phyloP scores from a whole-genome alignment of 371 early-diverging fungal genomes.

The Basidiobolus meristosporus region DNA sequence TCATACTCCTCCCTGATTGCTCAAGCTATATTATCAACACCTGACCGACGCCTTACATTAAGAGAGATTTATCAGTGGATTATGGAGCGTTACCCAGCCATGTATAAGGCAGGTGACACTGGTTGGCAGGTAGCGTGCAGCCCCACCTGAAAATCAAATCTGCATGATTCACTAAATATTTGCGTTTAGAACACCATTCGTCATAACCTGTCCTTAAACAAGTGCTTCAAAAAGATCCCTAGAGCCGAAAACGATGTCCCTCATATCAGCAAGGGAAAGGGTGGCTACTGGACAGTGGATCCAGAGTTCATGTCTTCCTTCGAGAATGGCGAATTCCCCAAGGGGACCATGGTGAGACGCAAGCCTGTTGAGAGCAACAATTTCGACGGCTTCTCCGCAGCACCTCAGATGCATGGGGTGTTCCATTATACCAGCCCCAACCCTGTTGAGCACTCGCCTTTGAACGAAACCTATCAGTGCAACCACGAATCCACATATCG shows the following conservation, averaged over 20 bases:
- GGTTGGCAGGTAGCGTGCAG: background rate
- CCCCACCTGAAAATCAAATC: background rate
- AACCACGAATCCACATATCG: too few species aligned
- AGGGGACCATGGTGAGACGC: too few species aligned
- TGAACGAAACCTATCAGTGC: too few species aligned
- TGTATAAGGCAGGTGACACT: conserved; percentile 7
- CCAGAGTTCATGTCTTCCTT: background rate
- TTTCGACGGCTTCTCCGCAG: too few species aligned
- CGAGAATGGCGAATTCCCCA: background rate
- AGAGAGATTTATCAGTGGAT: conserved; percentile 89
- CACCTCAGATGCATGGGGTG: too few species aligned
- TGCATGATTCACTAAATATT: background rate
- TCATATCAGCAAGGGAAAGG: conserved; percentile 70
- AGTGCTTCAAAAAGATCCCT: conserved; percentile 79
- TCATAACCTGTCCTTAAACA: conserved; percentile 95
- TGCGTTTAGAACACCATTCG: conserved; percentile 95
- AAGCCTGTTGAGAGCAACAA: too few species aligned
- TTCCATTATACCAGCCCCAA: too few species aligned
- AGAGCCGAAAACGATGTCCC: conserved; percentile 37
- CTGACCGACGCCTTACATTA: conserved; percentile 59
- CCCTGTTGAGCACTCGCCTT: too few species aligned
- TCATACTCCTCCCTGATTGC: conserved; percentile 88
- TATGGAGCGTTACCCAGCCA: conserved; percentile 55
- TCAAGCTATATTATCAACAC: conserved; percentile 64
- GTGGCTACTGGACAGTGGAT: conserved; percentile 83